These are phyloP conservation scores for Aspergillus diversus DNA, from an alignment of 495 filamentous ascomycete genomes.

Conservation along the genomic window DNA sequence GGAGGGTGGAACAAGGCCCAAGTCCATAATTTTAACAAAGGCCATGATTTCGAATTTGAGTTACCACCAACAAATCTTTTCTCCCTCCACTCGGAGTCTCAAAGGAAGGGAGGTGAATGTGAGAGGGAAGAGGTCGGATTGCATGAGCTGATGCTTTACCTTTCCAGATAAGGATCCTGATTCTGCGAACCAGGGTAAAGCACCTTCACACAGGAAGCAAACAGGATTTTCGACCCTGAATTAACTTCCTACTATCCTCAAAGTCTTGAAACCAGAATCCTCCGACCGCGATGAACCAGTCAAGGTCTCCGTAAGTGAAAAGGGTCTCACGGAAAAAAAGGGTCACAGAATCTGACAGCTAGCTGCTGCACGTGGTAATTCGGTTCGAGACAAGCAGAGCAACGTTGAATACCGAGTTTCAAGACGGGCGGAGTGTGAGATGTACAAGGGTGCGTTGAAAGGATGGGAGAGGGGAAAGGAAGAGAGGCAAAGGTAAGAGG, in stretches of 20 bases:
- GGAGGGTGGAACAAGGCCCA: slow-evolving; percentile 19
- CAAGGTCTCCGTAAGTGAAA: slow-evolving; percentile 51
- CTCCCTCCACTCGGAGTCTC: slow-evolving; percentile 1
- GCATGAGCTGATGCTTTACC: slow-evolving; percentile 39
- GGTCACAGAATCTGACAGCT: slow-evolving; percentile 42
- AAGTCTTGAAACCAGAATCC: slow-evolving; percentile 40
- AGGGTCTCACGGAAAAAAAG: slow-evolving; percentile 42
- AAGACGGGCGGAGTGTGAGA: slow-evolving; percentile 31
- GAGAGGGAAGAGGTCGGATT: slow-evolving; percentile 16
- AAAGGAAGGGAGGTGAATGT: slow-evolving; percentile 4
- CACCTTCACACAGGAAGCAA: slow-evolving; percentile 28
- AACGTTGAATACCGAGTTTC: slow-evolving; percentile 36
- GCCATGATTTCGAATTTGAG: slow-evolving; percentile 18
- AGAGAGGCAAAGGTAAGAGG: slow-evolving; percentile 6
- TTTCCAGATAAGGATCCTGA: slow-evolving; percentile 32
- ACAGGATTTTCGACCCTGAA: slow-evolving; percentile 16
- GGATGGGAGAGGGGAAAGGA: slow-evolving; percentile 22
- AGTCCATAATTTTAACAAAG: slow-evolving; percentile 15
- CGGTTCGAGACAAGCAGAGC: slow-evolving; percentile 27
- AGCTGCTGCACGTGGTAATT: slow-evolving; percentile 30
- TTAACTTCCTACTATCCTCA: slow-evolving; percentile 27
- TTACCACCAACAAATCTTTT: slow-evolving; percentile 13
- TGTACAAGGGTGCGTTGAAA: slow-evolving; percentile 24
- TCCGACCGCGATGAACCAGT: slow-evolving; percentile 53
- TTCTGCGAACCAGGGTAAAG: slow-evolving; percentile 29